Conservation (phyloP, 2,329 filamentous ascomycete genomes). For the Xylariales sp. region DNA sequence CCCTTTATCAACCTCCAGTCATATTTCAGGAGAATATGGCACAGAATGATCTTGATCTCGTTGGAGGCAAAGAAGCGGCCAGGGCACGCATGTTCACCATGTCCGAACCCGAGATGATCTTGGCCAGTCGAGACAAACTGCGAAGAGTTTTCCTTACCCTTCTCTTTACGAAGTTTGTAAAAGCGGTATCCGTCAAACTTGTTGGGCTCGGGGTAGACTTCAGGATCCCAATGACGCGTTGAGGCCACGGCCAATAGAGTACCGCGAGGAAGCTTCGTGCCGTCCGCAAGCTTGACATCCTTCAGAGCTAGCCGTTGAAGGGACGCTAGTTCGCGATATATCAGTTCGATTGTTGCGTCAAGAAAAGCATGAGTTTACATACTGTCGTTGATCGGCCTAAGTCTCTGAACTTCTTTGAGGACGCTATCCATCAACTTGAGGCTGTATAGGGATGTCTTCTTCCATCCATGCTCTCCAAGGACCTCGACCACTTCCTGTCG, state of each 20-base stretch:
- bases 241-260: background rate
- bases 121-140: slow-evolving; percentile 32
- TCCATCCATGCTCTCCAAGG: slow-evolving; percentile 13
- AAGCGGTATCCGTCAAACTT: slow-evolving; percentile 3
- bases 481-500: slow-evolving; percentile 18
- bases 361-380: background rate
- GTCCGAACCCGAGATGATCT: slow-evolving; percentile 31
- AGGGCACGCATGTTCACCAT: slow-evolving; percentile 34
- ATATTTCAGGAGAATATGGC: slow-evolving; percentile 26
- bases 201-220: slow-evolving; percentile 15
- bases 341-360: background rate
- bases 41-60: slow-evolving; percentile 28
- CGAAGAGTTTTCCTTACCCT: slow-evolving; percentile 25
- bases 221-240: slow-evolving; percentile 11
- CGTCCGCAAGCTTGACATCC: background rate
- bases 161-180: slow-evolving; percentile 5
- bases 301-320: background rate
- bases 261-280: background rate
- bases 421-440: slow-evolving; percentile 23
- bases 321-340: background rate
- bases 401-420: slow-evolving; percentile 20
- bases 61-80: slow-evolving; percentile 29
- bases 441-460: slow-evolving; percentile 17
- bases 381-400: slow-evolving; percentile 19
- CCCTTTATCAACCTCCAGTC: slow-evolving; percentile 25